Conservation (phyloP, 768 basidiomycete genomes). For the Suillus decipiens region DNA sequence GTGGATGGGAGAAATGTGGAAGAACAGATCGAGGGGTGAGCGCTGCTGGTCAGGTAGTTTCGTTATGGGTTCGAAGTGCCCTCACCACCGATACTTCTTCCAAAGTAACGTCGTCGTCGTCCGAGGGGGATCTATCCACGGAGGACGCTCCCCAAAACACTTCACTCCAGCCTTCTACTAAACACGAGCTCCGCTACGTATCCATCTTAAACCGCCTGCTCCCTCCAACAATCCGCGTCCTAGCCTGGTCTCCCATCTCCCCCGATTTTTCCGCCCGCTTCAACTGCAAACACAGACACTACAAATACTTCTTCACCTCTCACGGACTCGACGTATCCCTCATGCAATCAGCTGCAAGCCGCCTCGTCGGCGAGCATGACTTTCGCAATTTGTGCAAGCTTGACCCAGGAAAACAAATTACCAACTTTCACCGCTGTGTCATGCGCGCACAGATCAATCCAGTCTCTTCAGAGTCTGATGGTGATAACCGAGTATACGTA, state of each 20-base stretch:
- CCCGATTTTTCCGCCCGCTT: slow-evolving; percentile 84
- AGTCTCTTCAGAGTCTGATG: slow-evolving; percentile 31
- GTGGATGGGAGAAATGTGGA: slow-evolving; percentile 90
- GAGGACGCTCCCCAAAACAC: neutral
- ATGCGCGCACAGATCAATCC: slow-evolving; percentile 62
- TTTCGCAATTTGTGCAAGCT: slow-evolving; percentile 96
- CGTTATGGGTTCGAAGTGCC: slow-evolving; percentile 85
- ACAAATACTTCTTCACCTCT: slow-evolving; percentile 90
- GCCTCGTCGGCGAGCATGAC: slow-evolving; percentile 87
- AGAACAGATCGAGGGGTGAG: slow-evolving; percentile 96
- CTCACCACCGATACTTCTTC: slow-evolving; percentile 28
- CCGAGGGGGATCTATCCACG: neutral
- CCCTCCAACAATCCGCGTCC: slow-evolving; percentile 33
- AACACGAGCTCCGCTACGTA: neutral
- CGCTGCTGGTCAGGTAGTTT: slow-evolving; percentile 90
- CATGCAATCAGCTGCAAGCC: slow-evolving; percentile 75
- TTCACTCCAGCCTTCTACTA: neutral
- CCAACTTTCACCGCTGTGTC: slow-evolving; percentile 71
- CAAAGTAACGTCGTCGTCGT: neutral
- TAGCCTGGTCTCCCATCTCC: slow-evolving; percentile 92
- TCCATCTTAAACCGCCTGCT: neutral
- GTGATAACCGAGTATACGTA: slow-evolving; percentile 46
- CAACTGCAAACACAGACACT: slow-evolving; percentile 85
- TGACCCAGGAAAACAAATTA: slow-evolving; percentile 89
- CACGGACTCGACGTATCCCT: slow-evolving; percentile 62